Evolutionary conservation across 2,329 filamentous ascomycete species (phyloP).

Genomic region (Rhinocladiella similis): DNA sequence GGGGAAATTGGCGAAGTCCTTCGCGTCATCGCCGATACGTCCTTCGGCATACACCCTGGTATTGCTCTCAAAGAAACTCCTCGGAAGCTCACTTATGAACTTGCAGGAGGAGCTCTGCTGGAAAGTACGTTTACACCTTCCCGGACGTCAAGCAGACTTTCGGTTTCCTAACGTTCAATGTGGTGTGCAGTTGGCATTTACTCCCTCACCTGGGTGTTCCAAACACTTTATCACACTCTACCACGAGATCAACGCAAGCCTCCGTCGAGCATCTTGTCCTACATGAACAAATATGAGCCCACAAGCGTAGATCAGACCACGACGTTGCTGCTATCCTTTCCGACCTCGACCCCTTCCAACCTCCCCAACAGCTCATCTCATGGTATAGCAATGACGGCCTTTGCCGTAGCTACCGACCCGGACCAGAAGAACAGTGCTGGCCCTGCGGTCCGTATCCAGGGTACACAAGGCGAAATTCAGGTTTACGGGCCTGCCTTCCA

Average conservation of each 20-base stretch:
- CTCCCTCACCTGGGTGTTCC: slow-evolving; percentile 83
- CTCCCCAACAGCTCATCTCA: slow-evolving; percentile 60
- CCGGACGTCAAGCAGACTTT: not conserved
- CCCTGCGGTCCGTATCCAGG: slow-evolving; percentile 30
- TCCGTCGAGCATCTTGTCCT: slow-evolving; percentile 29
- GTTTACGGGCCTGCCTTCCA: slow-evolving; percentile 20
- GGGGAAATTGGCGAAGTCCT: slow-evolving; percentile 56
- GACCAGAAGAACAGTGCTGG: slow-evolving; percentile 23
- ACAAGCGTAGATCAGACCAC: slow-evolving; percentile 31
- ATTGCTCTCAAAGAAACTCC: slow-evolving; percentile 28
- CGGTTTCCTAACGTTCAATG: not conserved
- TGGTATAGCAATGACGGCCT: slow-evolving; percentile 28
- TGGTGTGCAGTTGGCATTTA: slow-evolving; percentile 68
- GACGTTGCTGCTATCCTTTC: slow-evolving; percentile 23
- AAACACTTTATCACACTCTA: slow-evolving; percentile 59
- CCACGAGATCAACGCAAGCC: slow-evolving; percentile 34
- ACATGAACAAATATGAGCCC: slow-evolving; percentile 48
- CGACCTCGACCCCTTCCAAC: slow-evolving; percentile 51
- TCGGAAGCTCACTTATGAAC: slow-evolving; percentile 41
- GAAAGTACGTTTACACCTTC: slow-evolving; percentile 18
- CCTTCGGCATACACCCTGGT: slow-evolving; percentile 1
- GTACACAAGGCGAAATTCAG: slow-evolving; percentile 29
- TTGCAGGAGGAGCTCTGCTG: slow-evolving; percentile 44
- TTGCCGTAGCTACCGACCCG: slow-evolving; percentile 26
- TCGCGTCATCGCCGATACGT: slow-evolving; percentile 56